These are phyloP conservation scores for Herpetomonas muscarum DNA, from an alignment of 208 protist species.

Conservation along the genomic window DNA sequence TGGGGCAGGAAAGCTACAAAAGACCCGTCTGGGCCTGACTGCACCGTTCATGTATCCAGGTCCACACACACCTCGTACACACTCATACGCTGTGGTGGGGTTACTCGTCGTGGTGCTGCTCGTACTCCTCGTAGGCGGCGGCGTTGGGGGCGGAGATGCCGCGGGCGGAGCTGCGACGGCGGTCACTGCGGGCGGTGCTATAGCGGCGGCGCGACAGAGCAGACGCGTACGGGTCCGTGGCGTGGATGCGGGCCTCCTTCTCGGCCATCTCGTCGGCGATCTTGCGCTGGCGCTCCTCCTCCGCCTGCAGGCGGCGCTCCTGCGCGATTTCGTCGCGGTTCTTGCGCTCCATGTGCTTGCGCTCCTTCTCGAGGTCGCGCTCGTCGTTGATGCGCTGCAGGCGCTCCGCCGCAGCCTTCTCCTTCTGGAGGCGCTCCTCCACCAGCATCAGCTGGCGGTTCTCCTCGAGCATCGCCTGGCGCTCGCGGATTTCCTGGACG, in stretches of 20 bases:
- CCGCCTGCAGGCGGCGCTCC: conserved; percentile 17
- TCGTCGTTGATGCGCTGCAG: conserved; percentile 28
- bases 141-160: neutral
- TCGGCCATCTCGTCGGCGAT: conserved; percentile 21
- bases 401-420: conserved; percentile 10
- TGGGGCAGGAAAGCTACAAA: too few relatives aligned
- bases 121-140: neutral
- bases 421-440: conserved; percentile 27
- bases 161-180: neutral
- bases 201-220: conserved; percentile 14
- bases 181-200: conserved; percentile 2
- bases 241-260: conserved; percentile 15
- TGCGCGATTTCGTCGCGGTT: conserved; percentile 21
- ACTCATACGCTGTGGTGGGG: neutral
- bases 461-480: conserved; percentile 28
- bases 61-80: too few relatives aligned
- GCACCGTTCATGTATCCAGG: too few relatives aligned
- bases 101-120: neutral
- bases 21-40: too few relatives aligned
- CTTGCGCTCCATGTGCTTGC: conserved; percentile 22
- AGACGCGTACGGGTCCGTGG: conserved; percentile 21
- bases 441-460: conserved; percentile 31
- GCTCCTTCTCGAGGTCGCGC: conserved; percentile 18
- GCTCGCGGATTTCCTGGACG: conserved; percentile 28
- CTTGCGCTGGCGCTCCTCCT: conserved; percentile 22